Evolutionary conservation across 306 rosid species (phyloP), one percentile per base, ranked within the genome.

Genomic region (Heteromeles arbutifolia): DNA sequence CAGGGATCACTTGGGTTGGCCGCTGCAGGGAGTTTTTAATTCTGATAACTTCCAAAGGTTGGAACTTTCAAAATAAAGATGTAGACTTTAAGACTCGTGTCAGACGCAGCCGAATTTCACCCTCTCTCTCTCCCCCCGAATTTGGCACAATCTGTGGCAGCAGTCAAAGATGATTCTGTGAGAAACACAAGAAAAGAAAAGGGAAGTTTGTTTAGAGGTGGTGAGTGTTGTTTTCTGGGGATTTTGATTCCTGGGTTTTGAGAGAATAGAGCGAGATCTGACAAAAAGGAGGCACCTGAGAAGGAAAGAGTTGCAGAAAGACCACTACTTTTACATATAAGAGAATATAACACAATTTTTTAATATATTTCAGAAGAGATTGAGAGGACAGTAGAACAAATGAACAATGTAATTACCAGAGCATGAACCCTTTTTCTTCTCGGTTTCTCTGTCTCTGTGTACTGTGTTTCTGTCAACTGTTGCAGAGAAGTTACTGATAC

Each of bases 251-350:
- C 69, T 75, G 80, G 69, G 77, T 22, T 78, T 53, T 11, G 84
- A 78, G 77, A 76, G 54, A 50, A 50, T 5, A 59, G 28, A 63
- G 26, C 37, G 77, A 53, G 77, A 73, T 90, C 89, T 81, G 86
- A 87, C 85, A 85, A 75, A 72, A 85, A 69, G 76, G 67, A 66
- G 54, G 65, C 54, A 75, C 74, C 77, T 72, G 64, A 50, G 68
- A 22, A 24, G 73, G 43, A 15, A 63, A 29, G 72, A 44, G 43
- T 6, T 32, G 15, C 13, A 67, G 12, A 18, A 54, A 43, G 26
- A 28, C 32, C 65, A 72, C 66, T 37, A 24, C 26, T 63, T 56
- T 50, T 50, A 18, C 6, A 1, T 17, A 17, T 50, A 50, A 50
- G 54, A 50, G 5, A 48, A 37, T 48, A 48, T 48, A 48, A 50